Percentiles rank a stretch among this genome's conserved stretches.
Evolutionary conservation across 176 grass and related monocot species (phyloP).

Genomic region (Zizania latifolia): DNA sequence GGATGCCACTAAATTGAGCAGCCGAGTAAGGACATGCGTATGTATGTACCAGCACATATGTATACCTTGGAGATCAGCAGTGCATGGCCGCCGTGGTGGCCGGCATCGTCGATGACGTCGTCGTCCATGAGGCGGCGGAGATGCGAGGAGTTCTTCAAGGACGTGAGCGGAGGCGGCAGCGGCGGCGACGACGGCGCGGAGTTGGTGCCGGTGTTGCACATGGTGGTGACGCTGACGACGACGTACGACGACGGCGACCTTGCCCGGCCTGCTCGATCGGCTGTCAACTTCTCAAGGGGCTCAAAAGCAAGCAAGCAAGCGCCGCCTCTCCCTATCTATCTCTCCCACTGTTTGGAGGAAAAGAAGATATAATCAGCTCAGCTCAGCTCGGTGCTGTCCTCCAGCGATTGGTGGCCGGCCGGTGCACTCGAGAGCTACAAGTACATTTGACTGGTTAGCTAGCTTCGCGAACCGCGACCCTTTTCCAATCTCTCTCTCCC

Average conservation of each 20-base stretch:
- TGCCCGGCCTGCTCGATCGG: too few relatives aligned
- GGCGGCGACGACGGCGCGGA: conserved; percentile 8
- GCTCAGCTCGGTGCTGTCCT: conserved; percentile 17
- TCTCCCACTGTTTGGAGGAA: not conserved
- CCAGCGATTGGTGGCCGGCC: conserved; percentile 16
- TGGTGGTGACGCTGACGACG: not conserved
- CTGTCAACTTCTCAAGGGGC: not conserved
- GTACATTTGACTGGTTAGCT: conserved; percentile 40
- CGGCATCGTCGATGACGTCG: not conserved
- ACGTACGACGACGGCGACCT: not conserved
- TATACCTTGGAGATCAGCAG: conserved; percentile 43
- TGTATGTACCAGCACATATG: not conserved
- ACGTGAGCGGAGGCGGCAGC: not conserved
- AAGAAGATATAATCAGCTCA: not conserved
- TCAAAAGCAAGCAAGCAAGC: too few relatives aligned
- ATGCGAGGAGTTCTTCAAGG: conserved; percentile 32
- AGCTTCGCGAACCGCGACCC: too few relatives aligned
- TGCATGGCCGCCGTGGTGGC: not conserved
- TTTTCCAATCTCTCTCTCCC: not conserved
- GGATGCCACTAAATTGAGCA: not conserved
- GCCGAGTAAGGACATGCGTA: not conserved
- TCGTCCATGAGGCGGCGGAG: conserved; percentile 35
- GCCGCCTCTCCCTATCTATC: not conserved
- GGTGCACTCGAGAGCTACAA: conserved; percentile 18
- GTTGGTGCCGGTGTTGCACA: conserved; percentile 41